Conservation (phyloP, 441 rosid species). For the Flueggea neowawraea region DNA sequence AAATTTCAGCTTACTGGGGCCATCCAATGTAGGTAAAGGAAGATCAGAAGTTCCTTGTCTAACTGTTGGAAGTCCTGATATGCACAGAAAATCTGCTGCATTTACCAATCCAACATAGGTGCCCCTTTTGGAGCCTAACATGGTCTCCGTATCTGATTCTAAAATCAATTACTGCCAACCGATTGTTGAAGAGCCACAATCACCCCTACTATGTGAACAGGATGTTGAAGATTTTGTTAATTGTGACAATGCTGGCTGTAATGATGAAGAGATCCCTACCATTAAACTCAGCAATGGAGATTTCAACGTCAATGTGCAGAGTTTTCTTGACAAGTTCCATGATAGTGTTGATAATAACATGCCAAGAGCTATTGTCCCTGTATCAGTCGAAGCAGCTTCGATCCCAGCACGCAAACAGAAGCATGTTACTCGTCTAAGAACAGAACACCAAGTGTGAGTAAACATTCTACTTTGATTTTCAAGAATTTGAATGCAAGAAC, state of each 20-base stretch:
- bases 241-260: slow-evolving; percentile 50
- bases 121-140: slow-evolving; percentile 29
- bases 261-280: slow-evolving; percentile 83
- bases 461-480: background rate
- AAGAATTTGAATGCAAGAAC: background rate
- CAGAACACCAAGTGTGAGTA: slow-evolving; percentile 98
- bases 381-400: slow-evolving; percentile 64
- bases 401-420: slow-evolving; percentile 80
- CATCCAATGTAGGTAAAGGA: no score
- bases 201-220: slow-evolving; percentile 57
- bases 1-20: no score
- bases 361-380: slow-evolving; percentile 92
- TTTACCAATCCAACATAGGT: slow-evolving; percentile 18
- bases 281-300: slow-evolving; percentile 65
- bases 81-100: no score
- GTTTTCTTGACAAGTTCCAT: slow-evolving; percentile 64
- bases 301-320: slow-evolving; percentile 63
- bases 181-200: slow-evolving; percentile 78
- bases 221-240: slow-evolving; percentile 40
- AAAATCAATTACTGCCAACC: slow-evolving; percentile 39
- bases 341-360: slow-evolving; percentile 69
- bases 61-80: no score
- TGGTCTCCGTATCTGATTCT: slow-evolving; percentile 13
- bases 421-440: slow-evolving; percentile 78
- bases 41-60: no score